These are phyloP conservation scores for Phytophthora tentaculata DNA, from an alignment of 352 stramenopile genomes.

Conservation along the genomic window DNA sequence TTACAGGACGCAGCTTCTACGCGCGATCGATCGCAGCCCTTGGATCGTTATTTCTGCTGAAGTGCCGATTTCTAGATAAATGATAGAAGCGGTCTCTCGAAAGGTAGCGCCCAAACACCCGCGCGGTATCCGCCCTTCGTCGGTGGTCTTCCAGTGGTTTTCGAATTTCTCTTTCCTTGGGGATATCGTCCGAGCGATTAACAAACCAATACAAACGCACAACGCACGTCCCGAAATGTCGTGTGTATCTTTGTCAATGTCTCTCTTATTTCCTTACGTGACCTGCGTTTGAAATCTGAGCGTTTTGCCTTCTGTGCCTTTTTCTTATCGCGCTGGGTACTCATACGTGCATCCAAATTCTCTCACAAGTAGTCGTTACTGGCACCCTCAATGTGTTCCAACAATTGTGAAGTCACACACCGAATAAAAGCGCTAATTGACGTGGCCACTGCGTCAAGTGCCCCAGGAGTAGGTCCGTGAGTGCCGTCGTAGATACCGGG, in stretches of 20 bases:
- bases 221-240: not conserved
- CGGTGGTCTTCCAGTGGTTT: not conserved
- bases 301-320: not conserved
- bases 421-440: not conserved
- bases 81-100: not conserved
- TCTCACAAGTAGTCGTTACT: not conserved
- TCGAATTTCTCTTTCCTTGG: constrained; percentile 5
- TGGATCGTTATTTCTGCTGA: not conserved
- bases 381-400: not conserved
- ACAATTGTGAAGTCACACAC: not conserved
- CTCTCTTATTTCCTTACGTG: not conserved
- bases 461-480: not conserved
- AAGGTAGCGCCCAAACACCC: not conserved
- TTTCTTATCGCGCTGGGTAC: not conserved
- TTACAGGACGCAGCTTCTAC: not conserved
- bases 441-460: not conserved
- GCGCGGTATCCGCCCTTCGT: not conserved
- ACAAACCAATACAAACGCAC: constrained; percentile 1
- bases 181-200: not conserved
- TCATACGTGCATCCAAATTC: not conserved
- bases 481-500: not conserved
- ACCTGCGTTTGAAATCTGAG: not conserved
- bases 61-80: not conserved
- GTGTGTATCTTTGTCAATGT: not conserved
- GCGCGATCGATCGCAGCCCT: not conserved